Base-by-base conservation (phyloP, 1,284 basidiomycete species). In the Cutaneotrichosporon cavernicola region DNA sequence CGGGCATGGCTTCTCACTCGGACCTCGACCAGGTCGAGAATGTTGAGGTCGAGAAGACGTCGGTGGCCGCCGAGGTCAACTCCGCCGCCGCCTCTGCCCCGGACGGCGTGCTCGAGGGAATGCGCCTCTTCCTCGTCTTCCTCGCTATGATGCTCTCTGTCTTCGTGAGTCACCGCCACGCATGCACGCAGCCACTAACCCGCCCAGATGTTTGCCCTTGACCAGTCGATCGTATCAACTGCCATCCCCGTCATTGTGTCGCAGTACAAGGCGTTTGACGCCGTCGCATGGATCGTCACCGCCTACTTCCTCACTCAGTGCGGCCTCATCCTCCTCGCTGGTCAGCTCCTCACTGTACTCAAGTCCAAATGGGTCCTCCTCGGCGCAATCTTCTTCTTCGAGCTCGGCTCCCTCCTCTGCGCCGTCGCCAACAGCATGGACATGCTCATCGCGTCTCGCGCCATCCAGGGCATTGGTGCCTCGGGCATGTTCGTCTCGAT, bases 401-500 rank as follows among this genome's bases (percentile, higher is more conserved):
- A 83, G 62, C 61, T 81, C 36, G 85, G 85, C 13, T 82, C 80
- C 10, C 75, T 84, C 34, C 70, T 86, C 26, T 86, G 84, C 64
- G 85, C 81, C n/a, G 81, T 83, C 14, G 78, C 84, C 0, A 80
- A 73, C 32, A 65, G 61, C 36, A 76, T 79, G 68, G 62, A 69
- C 36, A 70, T 82, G 43, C 70, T 86, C 55, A 85, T 86, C 67
- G 79, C 85, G 53, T 83, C 83, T 1, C 78, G 85, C 50, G 84
- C 84, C 0, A 72, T 85, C 34, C 77, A 78, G 65, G 77, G 77
- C 60, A 71, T 78, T 22, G 76, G 76, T 63, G 65, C 67, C 40
- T 70, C 52, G 26, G 58, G 62, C 16, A 78, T 80, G 68, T 80
- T 80, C 63, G 80, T 82, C n/a, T 76, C 77, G 14, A 73, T 80